A percentile compares a stretch with the other conserved stretches of the same genome.
These are phyloP conservation scores for Kazachstania sp. DNA, from an alignment of 1,139 yeast species.

Conservation along the genomic window DNA sequence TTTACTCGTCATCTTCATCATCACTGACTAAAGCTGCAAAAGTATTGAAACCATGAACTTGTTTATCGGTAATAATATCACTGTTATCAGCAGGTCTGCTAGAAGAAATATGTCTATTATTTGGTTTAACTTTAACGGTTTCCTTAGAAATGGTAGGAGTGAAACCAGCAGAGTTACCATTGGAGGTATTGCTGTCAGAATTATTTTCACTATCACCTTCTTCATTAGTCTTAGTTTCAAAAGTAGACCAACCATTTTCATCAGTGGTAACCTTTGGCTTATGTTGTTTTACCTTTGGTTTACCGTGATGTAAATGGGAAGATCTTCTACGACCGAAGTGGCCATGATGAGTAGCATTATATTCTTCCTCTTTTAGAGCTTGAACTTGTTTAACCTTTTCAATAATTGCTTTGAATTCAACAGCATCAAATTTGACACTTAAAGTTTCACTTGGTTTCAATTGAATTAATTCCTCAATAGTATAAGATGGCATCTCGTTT, in stretches of 20 bases:
- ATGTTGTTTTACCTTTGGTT: constrained; percentile 51
- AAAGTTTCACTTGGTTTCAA: constrained; percentile 48
- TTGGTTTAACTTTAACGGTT: constrained; percentile 51
- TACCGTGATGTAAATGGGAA: constrained; percentile 39
- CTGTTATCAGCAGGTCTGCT: constrained; percentile 66
- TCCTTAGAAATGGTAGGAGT: constrained; percentile 24
- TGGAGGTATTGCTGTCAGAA: constrained; percentile 5
- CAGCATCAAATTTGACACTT: constrained; percentile 55
- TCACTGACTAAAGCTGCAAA: constrained; percentile 69
- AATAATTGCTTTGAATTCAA: constrained; percentile 55
- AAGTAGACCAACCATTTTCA: constrained; percentile 77
- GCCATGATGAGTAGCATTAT: constrained; percentile 12
- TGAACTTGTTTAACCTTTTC: constrained; percentile 50
- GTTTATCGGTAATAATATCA: constrained; percentile 61
- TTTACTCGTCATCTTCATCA: constrained; percentile 35
- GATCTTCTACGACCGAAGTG: constrained; percentile 55
- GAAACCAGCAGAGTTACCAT: neutral
- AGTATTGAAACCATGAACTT: constrained; percentile 60
- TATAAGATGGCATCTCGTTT: constrained; percentile 40
- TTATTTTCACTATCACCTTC: constrained; percentile 30
- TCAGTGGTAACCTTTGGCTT: constrained; percentile 47
- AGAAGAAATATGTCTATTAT: constrained; percentile 64
- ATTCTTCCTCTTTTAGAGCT: constrained; percentile 32
- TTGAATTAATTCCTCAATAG: constrained; percentile 59
- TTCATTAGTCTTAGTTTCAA: constrained; percentile 38